These are phyloP conservation scores for Fraxinus floribunda DNA, from an alignment of 305 asterid genomes.

Conservation along the genomic window DNA sequence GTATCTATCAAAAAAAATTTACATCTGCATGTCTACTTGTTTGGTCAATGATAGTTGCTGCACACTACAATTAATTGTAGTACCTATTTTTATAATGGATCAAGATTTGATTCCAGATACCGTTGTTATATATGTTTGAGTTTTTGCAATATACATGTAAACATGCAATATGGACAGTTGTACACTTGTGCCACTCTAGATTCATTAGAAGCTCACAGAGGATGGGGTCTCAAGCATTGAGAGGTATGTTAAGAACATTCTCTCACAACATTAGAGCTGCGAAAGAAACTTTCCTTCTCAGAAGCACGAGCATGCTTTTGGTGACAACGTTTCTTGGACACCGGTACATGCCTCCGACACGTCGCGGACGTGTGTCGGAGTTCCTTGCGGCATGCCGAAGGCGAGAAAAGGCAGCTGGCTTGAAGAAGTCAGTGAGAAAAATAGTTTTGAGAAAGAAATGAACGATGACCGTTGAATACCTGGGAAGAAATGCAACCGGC, in stretches of 20 bases:
- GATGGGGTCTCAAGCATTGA: neutral
- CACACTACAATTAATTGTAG: neutral
- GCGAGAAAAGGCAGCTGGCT: neutral
- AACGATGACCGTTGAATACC: neutral
- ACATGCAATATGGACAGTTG: neutral
- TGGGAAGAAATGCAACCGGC: neutral
- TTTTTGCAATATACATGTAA: neutral
- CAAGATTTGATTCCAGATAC: neutral
- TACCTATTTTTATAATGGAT: neutral
- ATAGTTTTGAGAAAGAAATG: neutral
- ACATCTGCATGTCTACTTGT: neutral
- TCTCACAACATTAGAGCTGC: neutral
- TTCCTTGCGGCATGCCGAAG: neutral
- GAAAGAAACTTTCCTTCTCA: neutral
- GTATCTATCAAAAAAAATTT: too few relatives aligned
- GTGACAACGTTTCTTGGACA: neutral
- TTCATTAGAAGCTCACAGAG: constrained; percentile 3
- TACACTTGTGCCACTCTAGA: neutral
- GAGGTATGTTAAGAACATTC: neutral
- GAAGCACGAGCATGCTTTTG: neutral
- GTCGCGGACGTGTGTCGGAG: neutral
- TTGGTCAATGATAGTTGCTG: neutral
- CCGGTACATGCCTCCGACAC: neutral
- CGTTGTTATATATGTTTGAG: neutral
- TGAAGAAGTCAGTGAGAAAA: neutral